These are phyloP conservation scores for Trichoderma gamsii DNA, from an alignment of 495 filamentous ascomycete species.

Conservation along the genomic window DNA sequence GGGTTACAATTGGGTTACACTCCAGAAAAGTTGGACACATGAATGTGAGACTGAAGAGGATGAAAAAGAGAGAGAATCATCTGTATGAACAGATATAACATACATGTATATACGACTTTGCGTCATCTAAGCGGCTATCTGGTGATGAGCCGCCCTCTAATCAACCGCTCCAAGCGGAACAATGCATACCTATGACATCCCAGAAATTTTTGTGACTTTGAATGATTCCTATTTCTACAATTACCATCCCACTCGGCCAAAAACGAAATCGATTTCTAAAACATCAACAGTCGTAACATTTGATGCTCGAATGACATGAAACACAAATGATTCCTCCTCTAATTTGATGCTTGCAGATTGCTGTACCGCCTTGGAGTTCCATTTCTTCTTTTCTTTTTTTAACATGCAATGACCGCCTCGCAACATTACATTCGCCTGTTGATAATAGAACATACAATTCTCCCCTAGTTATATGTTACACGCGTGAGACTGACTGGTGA, in stretches of 20 bases:
- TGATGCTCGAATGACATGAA: background rate
- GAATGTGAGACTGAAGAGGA: background rate
- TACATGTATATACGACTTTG: constrained; percentile 17
- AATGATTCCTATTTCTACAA: background rate
- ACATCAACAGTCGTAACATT: background rate
- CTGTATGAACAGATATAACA: constrained; percentile 12
- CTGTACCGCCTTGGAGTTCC: no score
- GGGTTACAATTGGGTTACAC: background rate
- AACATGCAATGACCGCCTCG: background rate
- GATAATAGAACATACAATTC: background rate
- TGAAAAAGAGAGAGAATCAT: background rate
- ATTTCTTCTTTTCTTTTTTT: background rate
- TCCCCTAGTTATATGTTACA: background rate
- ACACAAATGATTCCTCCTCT: background rate
- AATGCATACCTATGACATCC: background rate
- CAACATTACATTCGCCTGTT: background rate
- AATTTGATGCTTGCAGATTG: background rate
- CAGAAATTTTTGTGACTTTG: background rate
- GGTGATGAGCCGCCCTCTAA: constrained; percentile 3
- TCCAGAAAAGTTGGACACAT: background rate
- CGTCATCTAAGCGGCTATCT: constrained; percentile 7
- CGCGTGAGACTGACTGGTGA: background rate
- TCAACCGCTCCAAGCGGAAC: constrained; percentile 1
- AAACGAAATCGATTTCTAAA: background rate
- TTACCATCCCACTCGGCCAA: background rate